phyloP scores from a whole-genome alignment of 108 stramenopile species.

The Nitzschia putrida region DNA sequence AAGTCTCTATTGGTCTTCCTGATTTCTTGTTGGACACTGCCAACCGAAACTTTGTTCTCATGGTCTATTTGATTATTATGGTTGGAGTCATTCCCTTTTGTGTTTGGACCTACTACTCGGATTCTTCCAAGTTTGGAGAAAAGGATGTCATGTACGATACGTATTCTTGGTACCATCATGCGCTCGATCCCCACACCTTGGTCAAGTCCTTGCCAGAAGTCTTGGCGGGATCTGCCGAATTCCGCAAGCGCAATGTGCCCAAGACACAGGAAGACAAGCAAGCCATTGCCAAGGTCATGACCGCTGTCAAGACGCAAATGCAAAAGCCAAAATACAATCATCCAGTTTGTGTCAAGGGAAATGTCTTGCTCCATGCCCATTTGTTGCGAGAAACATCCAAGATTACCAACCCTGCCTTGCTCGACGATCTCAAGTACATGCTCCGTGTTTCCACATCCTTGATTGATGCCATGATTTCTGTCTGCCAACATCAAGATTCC shows the following conservation, averaged over 20 bases:
- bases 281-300: slow-evolving; percentile 60
- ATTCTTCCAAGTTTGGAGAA: slow-evolving; percentile 94
- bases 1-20: slow-evolving; percentile 95
- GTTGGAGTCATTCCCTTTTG: slow-evolving; percentile 92
- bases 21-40: slow-evolving; percentile 87
- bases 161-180: slow-evolving; percentile 92
- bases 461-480: slow-evolving; percentile 96
- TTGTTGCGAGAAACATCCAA: slow-evolving; percentile 67
- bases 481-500: slow-evolving; percentile 88
- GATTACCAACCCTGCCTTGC: slow-evolving; percentile 19
- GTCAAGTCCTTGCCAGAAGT: slow-evolving; percentile 82
- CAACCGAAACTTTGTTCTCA: slow-evolving; percentile 91
- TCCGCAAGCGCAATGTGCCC: slow-evolving; percentile 80
- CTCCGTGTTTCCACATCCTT: slow-evolving; percentile 74
- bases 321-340: slow-evolving; percentile 90
- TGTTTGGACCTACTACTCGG: slow-evolving; percentile 92
- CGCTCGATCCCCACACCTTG: slow-evolving; percentile 75
- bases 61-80: slow-evolving; percentile 94
- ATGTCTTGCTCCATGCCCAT: slow-evolving; percentile 94
- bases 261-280: slow-evolving; percentile 60
- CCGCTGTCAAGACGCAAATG: slow-evolving; percentile 67
- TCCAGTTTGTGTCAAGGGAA: slow-evolving; percentile 88
- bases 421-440: slow-evolving; percentile 86
- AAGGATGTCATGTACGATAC: slow-evolving; percentile 98
- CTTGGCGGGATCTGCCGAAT: slow-evolving; percentile 87